Conservation (phyloP, 495 filamentous ascomycete genomes). For the Chaetomium tenue region DNA sequence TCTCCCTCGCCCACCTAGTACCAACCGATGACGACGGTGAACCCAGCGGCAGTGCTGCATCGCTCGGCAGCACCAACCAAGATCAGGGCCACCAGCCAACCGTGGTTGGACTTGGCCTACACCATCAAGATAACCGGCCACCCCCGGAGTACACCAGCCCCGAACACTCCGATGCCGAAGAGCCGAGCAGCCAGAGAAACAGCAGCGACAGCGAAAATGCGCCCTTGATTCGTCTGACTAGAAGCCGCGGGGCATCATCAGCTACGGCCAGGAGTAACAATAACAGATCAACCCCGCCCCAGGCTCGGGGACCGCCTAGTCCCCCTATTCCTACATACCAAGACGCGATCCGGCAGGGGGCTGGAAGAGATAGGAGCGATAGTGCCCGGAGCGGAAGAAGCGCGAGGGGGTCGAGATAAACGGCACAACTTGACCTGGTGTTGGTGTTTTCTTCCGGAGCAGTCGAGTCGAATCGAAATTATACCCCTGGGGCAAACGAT, state of each 20-base stretch:
- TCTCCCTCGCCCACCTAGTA: constrained; percentile 76
- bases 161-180: constrained; percentile 48
- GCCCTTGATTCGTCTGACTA: constrained; percentile 39
- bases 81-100: constrained; percentile 39
- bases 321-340: constrained; percentile 66
- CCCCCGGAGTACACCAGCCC: constrained; percentile 78
- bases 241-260: constrained; percentile 45
- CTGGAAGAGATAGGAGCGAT: constrained; percentile 49
- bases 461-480: background rate
- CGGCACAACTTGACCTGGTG: background rate
- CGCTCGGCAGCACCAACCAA: constrained; percentile 27
- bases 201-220: constrained; percentile 49
- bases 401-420: constrained; percentile 20
- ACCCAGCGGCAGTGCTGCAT: constrained; percentile 56
- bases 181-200: constrained; percentile 48
- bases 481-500: constrained; percentile 1
- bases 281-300: constrained; percentile 10
- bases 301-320: constrained; percentile 32
- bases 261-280: constrained; percentile 38
- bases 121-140: constrained; percentile 44
- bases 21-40: constrained; percentile 77
- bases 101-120: constrained; percentile 37
- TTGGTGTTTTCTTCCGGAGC: background rate
- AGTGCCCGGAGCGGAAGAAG: constrained; percentile 32
- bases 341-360: constrained; percentile 57